These are phyloP conservation scores for Ophiobolus disseminans DNA, from an alignment of 2,329 filamentous ascomycete species.

Conservation along the genomic window DNA sequence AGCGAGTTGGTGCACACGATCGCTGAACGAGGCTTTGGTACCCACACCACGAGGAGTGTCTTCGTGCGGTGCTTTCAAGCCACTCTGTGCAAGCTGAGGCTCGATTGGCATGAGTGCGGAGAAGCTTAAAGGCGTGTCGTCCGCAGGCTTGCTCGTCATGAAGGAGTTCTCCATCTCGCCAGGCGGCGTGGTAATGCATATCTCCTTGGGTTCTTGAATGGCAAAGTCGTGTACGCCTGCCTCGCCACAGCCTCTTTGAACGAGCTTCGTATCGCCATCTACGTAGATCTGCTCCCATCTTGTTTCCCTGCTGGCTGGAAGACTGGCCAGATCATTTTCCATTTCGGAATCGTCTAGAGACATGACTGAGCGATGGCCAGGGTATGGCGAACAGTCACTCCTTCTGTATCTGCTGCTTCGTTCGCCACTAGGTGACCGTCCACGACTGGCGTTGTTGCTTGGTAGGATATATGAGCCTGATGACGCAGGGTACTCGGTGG, in stretches of 20 bases:
- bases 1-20: slow-evolving; percentile 42
- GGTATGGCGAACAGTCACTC: slow-evolving; percentile 47
- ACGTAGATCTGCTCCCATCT: slow-evolving; percentile 51
- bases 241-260: slow-evolving; percentile 40
- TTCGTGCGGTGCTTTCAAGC: slow-evolving; percentile 13
- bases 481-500: slow-evolving; percentile 54
- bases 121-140: slow-evolving; percentile 35
- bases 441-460: slow-evolving; percentile 28
- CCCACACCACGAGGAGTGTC: slow-evolving; percentile 26
- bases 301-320: slow-evolving; percentile 44
- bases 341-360: slow-evolving; percentile 48
- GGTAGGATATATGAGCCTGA: slow-evolving; percentile 54
- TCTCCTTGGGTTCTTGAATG: slow-evolving; percentile 41
- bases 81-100: slow-evolving; percentile 15
- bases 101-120: slow-evolving; percentile 32
- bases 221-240: slow-evolving; percentile 43
- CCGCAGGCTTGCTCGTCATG: slow-evolving; percentile 29
- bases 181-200: slow-evolving; percentile 45
- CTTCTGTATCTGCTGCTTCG: slow-evolving; percentile 37
- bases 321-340: slow-evolving; percentile 44
- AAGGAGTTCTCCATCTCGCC: slow-evolving; percentile 40
- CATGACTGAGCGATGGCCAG: slow-evolving; percentile 46
- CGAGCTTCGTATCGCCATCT: slow-evolving; percentile 48
- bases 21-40: slow-evolving; percentile 43
- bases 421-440: slow-evolving; percentile 28